Base-by-base conservation (phyloP, 345 rosid genomes). In the Laguncularia racemosa region DNA sequence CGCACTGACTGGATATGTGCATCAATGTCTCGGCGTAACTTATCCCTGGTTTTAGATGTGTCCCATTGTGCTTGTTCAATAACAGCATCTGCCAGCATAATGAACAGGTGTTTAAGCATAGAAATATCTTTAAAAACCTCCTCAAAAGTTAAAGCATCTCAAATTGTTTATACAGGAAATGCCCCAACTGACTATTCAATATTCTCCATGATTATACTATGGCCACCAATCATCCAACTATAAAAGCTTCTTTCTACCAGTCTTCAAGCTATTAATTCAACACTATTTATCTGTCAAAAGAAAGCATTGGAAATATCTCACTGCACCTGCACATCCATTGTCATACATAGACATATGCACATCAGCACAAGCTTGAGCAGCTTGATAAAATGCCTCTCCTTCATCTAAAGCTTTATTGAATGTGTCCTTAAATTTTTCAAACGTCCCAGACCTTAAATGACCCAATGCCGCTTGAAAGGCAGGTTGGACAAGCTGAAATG, bases 61-160 rank as follows among this genome's bases (percentile, higher is more conserved):
- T 86, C 96, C 98, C 97, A 92, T 8, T 81, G 75, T 69, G 97
- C 93, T 81, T 75, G 84, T 72, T 80, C 80, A 76, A 92, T 68
- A 46, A 64, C 62, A 57, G 82, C 85, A 80, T 82, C 98, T 86
- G 79, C 70, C 68, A 73, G 44, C 14, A 53, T 26, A 26, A n/a
- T 21, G 44, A 10, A 16, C 16, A 14, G 12, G 10, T 26, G n/a
- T 26, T 17, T 13, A 53, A 53, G 6, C 16, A 53, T 1, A 38
- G 44, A 23, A 13, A 26, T 26, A 9, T 26, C 18, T 19, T 16
- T 4, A 26, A 26, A 43, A 53, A 38, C 14, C 26, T 16, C 18
- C 18, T 15, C 17, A 21, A 13, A 13, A 15, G 56, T 53, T 53
- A 12, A 20, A 15, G 53, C 21, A 17, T 50, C 13, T 15, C 53